A percentile compares a stretch with the other conserved stretches of the same genome.
Conservation (phyloP, 352 stramenopile species). For the Blastocystis sp. region DNA sequence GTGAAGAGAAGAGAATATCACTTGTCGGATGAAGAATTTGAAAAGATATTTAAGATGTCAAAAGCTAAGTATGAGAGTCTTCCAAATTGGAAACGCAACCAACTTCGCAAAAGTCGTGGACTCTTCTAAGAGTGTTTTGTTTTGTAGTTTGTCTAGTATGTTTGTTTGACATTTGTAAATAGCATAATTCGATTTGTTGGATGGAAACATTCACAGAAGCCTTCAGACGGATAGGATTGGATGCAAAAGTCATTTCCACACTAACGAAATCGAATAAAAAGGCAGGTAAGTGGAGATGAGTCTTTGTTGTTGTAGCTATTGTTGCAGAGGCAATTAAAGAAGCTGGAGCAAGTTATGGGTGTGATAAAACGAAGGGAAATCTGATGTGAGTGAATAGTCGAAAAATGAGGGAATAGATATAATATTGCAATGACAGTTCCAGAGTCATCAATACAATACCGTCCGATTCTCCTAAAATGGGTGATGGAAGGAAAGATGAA, state of each 20-base stretch:
- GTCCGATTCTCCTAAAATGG: conserved; percentile 22
- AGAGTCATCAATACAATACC: conserved; percentile 7
- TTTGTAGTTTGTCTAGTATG: conserved; percentile 10
- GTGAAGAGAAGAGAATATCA: conserved; percentile 48
- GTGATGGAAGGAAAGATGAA: conserved; percentile 58
- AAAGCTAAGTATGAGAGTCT: conserved; percentile 13
- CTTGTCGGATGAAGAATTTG: conserved; percentile 42
- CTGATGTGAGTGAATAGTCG: not conserved
- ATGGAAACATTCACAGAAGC: conserved; percentile 26
- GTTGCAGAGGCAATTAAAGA: conserved; percentile 55
- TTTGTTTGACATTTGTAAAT: not conserved
- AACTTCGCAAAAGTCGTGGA: conserved; percentile 1
- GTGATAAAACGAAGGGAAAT: conserved; percentile 52
- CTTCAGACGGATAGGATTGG: conserved; percentile 31
- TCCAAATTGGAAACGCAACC: conserved; percentile 33
- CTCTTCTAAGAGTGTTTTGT: conserved; percentile 16
- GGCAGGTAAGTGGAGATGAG: not conserved
- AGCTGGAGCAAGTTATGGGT: conserved; percentile 34
- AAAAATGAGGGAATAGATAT: not conserved
- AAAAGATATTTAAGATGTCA: conserved; percentile 44
- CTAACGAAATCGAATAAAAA: conserved; percentile 17
- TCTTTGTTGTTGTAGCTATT: not conserved
- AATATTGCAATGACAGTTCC: conserved; percentile 46
- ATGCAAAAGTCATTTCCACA: conserved; percentile 43
- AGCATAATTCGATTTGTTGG: not conserved